Percentiles rank a stretch among this genome's conserved stretches.
These are phyloP conservation scores for Ogataea pini DNA, from an alignment of 805 yeast species.

Conservation along the genomic window DNA sequence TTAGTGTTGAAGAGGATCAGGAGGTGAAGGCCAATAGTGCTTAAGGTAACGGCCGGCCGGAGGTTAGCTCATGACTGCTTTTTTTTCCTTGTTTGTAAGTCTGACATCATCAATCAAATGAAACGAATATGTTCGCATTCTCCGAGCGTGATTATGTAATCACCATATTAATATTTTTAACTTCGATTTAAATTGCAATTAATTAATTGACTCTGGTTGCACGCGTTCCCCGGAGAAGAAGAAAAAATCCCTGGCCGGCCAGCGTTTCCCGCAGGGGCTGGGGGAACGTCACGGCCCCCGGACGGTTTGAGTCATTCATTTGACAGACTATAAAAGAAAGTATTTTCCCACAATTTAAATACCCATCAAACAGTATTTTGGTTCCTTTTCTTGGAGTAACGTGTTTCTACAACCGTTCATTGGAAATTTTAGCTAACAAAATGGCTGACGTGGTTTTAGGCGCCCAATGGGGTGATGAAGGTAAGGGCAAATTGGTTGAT, in stretches of 20 bases:
- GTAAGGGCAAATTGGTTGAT: slow-evolving; percentile 97
- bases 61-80: neutral
- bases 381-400: slow-evolving; percentile 20
- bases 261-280: neutral
- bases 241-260: neutral
- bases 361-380: neutral
- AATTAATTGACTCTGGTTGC: neutral
- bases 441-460: slow-evolving; percentile 96
- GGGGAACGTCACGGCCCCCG: too few species aligned
- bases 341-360: neutral
- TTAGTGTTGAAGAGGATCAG: slow-evolving; percentile 65
- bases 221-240: neutral
- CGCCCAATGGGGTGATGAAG: slow-evolving; percentile 99
- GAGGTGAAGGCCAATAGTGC: slow-evolving; percentile 49
- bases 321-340: neutral
- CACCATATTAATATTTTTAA: neutral
- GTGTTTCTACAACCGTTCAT: slow-evolving; percentile 19
- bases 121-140: slow-evolving; percentile 3
- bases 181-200: slow-evolving; percentile 6
- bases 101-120: neutral
- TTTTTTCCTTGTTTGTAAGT: neutral
- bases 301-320: slow-evolving; percentile 2
- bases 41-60: neutral
- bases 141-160: slow-evolving; percentile 1
- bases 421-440: slow-evolving; percentile 1